Evolutionary conservation across 2,329 filamentous ascomycete species (phyloP).

Genomic region (Sarocladiaceae sp.): DNA sequence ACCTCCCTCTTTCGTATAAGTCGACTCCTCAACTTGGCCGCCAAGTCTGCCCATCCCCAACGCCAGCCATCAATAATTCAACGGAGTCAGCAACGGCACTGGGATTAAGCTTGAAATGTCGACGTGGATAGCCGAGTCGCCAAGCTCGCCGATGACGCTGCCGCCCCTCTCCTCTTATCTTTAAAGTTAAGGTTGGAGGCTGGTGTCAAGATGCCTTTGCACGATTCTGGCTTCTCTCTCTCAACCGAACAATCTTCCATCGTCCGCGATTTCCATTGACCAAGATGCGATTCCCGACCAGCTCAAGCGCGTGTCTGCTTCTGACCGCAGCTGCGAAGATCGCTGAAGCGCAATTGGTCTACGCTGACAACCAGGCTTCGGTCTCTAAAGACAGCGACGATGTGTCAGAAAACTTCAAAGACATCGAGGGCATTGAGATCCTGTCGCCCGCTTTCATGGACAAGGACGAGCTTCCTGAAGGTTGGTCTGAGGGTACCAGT

Average conservation of each 20-base stretch:
- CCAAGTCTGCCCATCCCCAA: not conserved
- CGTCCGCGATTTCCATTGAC: conserved; percentile 1
- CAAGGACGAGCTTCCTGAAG: conserved; percentile 16
- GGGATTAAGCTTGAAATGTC: not conserved
- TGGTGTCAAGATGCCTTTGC: not conserved
- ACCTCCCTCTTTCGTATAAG: conserved; percentile 1
- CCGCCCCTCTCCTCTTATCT: not conserved
- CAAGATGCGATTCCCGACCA: not conserved
- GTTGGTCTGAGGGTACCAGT: conserved; percentile 21
- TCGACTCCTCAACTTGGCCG: not conserved
- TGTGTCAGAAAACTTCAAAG: conserved; percentile 18
- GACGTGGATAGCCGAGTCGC: too few species aligned
- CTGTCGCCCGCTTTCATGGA: conserved; percentile 20
- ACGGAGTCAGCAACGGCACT: not conserved
- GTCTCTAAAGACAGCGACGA: conserved; percentile 17
- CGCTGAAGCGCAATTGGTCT: conserved; percentile 14
- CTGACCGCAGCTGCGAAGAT: not conserved
- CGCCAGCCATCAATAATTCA: not conserved
- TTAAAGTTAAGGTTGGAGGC: not conserved
- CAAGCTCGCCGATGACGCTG: not conserved
- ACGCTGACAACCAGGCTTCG: conserved; percentile 20
- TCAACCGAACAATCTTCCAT: conserved; percentile 11
- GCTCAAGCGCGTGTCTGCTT: not conserved
- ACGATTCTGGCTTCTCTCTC: not conserved
- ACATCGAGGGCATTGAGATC: conserved; percentile 16